These are phyloP conservation scores for Colletotrichum cuscutae DNA, from an alignment of 2,329 filamentous ascomycete species.

Conservation along the genomic window DNA sequence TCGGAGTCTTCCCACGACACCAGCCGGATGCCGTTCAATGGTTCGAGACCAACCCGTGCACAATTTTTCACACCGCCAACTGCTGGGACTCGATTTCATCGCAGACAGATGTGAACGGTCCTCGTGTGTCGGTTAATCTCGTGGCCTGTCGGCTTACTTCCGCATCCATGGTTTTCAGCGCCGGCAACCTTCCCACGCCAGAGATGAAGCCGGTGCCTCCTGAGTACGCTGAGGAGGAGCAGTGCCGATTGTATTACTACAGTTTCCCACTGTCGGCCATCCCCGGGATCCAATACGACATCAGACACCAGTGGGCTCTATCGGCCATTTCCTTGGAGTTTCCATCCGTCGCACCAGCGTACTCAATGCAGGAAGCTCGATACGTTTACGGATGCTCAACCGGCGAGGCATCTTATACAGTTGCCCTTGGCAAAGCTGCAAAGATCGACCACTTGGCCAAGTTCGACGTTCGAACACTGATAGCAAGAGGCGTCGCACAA, in stretches of 20 bases:
- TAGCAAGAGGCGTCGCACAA: conserved; percentile 59
- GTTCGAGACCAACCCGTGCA: conserved; percentile 75
- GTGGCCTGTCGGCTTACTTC: conserved; percentile 75
- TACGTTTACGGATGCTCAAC: conserved; percentile 77
- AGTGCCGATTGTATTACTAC: conserved; percentile 78
- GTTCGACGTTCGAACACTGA: conserved; percentile 64
- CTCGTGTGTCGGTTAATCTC: conserved; percentile 63
- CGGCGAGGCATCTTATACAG: conserved; percentile 64
- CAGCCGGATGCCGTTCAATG: conserved; percentile 67
- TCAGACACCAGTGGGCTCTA: conserved; percentile 72
- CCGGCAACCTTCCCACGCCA: conserved; percentile 70
- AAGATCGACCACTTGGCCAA: conserved; percentile 76
- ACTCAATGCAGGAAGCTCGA: conserved; percentile 65
- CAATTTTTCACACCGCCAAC: conserved; percentile 79
- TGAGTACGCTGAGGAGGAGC: conserved; percentile 65
- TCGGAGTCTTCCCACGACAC: conserved; percentile 74
- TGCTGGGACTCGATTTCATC: conserved; percentile 66
- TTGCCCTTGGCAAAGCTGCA: conserved; percentile 70
- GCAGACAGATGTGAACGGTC: neutral
- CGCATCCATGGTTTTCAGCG: conserved; percentile 71
- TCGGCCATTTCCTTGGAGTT: conserved; percentile 76
- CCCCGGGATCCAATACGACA: conserved; percentile 43
- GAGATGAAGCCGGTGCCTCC: conserved; percentile 42
- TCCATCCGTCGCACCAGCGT: conserved; percentile 65
- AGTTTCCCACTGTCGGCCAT: conserved; percentile 59